Conservation (phyloP, 495 filamentous ascomycete species). For the Venustampulla echinocandica region DNA sequence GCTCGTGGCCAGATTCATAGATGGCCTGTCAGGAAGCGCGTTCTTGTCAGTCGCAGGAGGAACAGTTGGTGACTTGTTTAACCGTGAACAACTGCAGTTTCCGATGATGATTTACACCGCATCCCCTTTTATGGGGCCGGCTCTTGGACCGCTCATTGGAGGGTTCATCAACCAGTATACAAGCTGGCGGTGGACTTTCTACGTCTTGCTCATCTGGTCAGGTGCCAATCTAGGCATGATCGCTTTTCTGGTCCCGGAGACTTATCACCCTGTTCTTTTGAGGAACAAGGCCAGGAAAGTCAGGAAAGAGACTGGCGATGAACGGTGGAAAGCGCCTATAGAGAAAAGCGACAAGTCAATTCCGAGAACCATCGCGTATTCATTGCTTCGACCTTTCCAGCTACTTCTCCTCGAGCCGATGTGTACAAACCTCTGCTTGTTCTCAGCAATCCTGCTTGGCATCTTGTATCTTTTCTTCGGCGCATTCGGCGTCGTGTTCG, state of each 20-base stretch:
- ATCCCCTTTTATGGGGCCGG: conserved; percentile 68
- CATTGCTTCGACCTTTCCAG: conserved; percentile 72
- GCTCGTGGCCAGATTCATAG: conserved; percentile 74
- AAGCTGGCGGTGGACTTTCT: conserved; percentile 87
- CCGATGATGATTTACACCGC: conserved; percentile 55
- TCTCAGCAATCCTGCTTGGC: conserved; percentile 77
- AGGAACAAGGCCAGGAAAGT: conserved; percentile 63
- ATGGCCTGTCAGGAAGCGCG: conserved; percentile 75
- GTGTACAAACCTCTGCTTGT: conserved; percentile 74
- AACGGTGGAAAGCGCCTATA: conserved; percentile 69
- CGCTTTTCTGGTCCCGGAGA: conserved; percentile 75
- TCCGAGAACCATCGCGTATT: conserved; percentile 55
- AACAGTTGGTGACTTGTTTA: conserved; percentile 85
- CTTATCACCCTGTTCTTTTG: conserved; percentile 70
- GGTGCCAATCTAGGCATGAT: conserved; percentile 52
- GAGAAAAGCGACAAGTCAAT: conserved; percentile 71
- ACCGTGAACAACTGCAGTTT: conserved; percentile 58
- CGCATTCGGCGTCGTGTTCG: conserved; percentile 80
- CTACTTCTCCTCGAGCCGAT: conserved; percentile 81
- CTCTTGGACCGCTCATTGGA: conserved; percentile 48
- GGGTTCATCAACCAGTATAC: conserved; percentile 65
- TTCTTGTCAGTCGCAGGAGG: conserved; percentile 88
- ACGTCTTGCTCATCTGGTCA: conserved; percentile 78
- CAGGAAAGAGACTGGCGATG: conserved; percentile 69
- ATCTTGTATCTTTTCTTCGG: conserved; percentile 95